Base-by-base conservation (phyloP, 805 yeast genomes). In the Priceomyces castillae region DNA sequence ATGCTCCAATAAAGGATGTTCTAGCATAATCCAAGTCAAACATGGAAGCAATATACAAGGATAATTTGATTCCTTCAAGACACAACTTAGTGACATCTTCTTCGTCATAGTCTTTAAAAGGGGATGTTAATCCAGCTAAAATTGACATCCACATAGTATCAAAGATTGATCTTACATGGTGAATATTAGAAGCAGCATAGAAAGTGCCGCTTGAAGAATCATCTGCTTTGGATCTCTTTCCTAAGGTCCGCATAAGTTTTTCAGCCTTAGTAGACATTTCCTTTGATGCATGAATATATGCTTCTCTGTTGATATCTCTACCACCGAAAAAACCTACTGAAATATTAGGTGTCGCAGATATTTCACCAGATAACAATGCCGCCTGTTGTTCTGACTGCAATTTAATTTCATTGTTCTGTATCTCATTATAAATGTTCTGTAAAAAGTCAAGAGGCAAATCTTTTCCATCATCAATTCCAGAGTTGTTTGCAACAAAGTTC, bases 81-180 rank as follows among this genome's bases (percentile, higher is more conserved):
- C 97, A 84, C 7, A 76, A 65, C 39, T 72, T 77, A 3, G 86
- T 77, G 9, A 85, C 76, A 42, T 83, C 89, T 16, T 74, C 76
- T 52, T 87, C 94, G 52, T 86, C 90, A 49, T 84, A 82, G 43
- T 89, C 97, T 58, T 85, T 89, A 70, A 90, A 90, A 4, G 97
- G 95, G 2, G 95, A 92, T 0, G 97, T 90, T 39, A 94, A 73
- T 0, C 95, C 97, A 5, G 98, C 98, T 51, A 94, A 73, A 38
- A 94, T 79, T 0, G 97, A 89, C 97, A 95, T 90, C 99, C 99
- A 94, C 35, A 86, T 69, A 14, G 88, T 88, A 55, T 92, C 97
- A 66, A 94, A 92, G 58, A 95, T 87, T 1, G 97, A 90, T 59
- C 79, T 84, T 12, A 92, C 96, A 59, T 92, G 97, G 53, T 89